Conservation (phyloP, 495 filamentous ascomycete species). For the Talaromyces nanjingensis region DNA sequence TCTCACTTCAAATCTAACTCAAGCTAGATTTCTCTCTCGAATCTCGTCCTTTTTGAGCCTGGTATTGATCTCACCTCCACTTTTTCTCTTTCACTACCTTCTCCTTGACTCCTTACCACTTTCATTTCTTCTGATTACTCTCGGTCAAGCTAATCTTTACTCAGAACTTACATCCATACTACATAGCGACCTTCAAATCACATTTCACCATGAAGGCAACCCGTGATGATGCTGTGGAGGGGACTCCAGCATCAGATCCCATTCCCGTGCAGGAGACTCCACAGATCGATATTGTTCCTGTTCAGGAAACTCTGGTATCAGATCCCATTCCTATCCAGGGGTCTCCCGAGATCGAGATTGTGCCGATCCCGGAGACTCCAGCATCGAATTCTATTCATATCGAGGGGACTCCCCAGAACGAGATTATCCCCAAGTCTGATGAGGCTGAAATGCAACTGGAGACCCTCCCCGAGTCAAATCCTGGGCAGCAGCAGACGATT, state of each 20-base stretch:
- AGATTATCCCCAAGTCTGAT: not conserved
- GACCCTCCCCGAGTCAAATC: not conserved
- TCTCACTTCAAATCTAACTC: not conserved
- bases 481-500: not conserved
- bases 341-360: not conserved
- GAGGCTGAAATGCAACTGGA: not conserved
- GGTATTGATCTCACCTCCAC: not conserved
- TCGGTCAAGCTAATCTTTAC: not conserved
- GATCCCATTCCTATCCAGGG: not conserved
- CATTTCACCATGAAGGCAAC: not conserved
- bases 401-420: not conserved
- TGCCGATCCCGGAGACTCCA: not conserved
- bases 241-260: not conserved
- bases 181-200: not conserved
- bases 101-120: not conserved
- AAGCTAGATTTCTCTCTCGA: too few species aligned
- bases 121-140: not conserved
- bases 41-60: not conserved
- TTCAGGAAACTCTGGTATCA: not conserved
- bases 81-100: not conserved
- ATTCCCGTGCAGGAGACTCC: not conserved
- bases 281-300: not conserved
- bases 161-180: not conserved
- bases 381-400: not conserved
- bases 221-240: not conserved